phyloP scores from a whole-genome alignment of 1,284 basidiomycete genomes.

The Tilletia caries region DNA sequence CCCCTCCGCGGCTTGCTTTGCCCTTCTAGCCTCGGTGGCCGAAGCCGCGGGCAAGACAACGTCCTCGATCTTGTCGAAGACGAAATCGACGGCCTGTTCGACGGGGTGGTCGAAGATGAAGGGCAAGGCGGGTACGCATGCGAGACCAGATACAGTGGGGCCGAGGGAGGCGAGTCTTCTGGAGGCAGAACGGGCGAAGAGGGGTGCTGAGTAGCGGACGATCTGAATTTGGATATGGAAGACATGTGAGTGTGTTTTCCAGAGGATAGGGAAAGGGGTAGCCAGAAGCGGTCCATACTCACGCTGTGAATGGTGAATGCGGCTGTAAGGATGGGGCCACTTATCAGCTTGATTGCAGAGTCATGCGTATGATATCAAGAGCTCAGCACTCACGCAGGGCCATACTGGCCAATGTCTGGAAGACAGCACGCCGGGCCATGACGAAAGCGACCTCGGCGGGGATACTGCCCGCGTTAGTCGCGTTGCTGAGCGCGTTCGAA shows the following conservation, averaged over 20 bases:
- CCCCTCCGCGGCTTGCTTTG: too few relatives aligned
- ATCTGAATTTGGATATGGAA: slow-evolving; percentile 19
- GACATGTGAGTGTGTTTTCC: neutral
- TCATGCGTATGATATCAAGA: neutral
- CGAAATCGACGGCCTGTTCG: slow-evolving; percentile 57
- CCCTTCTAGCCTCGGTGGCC: too few relatives aligned
- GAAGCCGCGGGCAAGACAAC: neutral
- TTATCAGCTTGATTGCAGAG: neutral
- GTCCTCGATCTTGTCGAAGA: slow-evolving; percentile 58
- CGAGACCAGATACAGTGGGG: slow-evolving; percentile 69
- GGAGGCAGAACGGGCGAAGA: slow-evolving; percentile 67
- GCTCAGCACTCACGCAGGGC: slow-evolving; percentile 26
- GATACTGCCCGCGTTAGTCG: neutral
- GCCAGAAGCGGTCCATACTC: neutral
- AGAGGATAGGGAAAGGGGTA: neutral
- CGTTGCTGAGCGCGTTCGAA: neutral
- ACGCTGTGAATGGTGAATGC: slow-evolving; percentile 49
- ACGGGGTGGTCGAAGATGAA: slow-evolving; percentile 54
- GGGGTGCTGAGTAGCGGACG: slow-evolving; percentile 66
- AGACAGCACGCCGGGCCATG: slow-evolving; percentile 41
- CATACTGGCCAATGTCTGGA: slow-evolving; percentile 48
- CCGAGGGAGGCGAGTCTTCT: slow-evolving; percentile 70
- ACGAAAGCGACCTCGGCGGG: slow-evolving; percentile 32
- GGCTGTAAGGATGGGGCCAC: slow-evolving; percentile 14
- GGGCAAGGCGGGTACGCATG: slow-evolving; percentile 47